Percentiles rank a stretch among this genome's conserved stretches.
Evolutionary conservation across 441 rosid genomes (phyloP).

Genomic region (Populus hybrid): DNA sequence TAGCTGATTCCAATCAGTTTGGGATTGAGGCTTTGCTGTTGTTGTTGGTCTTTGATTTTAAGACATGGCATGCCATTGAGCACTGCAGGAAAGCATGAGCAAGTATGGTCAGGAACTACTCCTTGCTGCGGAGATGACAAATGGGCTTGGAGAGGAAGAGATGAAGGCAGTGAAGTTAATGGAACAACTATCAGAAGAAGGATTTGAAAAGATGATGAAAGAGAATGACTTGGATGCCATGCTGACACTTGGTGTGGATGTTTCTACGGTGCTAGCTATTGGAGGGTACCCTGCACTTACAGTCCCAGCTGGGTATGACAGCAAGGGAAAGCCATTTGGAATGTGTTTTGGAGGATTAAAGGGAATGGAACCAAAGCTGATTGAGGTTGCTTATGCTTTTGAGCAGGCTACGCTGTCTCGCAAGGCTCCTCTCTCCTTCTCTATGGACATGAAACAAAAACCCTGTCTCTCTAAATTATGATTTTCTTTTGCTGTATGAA

Average conservation of each 20-base stretch:
- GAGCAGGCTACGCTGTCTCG: constrained; percentile 62
- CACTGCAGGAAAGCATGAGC: constrained; percentile 43
- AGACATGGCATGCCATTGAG: not conserved
- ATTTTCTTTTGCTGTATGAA: not conserved
- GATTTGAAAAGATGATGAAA: constrained; percentile 48
- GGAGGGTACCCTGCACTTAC: constrained; percentile 66
- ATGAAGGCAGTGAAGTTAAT: constrained; percentile 26
- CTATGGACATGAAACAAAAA: not conserved
- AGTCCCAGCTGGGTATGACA: constrained; percentile 58
- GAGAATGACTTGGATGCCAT: constrained; percentile 42
- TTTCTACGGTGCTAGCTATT: constrained; percentile 43
- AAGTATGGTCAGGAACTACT: constrained; percentile 47
- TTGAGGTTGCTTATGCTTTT: constrained; percentile 63
- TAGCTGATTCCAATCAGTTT: not conserved
- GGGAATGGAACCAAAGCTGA: constrained; percentile 58
- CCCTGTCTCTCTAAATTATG: not conserved
- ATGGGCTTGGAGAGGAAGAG: not conserved
- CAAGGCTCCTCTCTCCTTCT: constrained; percentile 28
- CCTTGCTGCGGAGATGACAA: constrained; percentile 19
- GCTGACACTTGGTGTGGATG: constrained; percentile 25
- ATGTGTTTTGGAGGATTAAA: constrained; percentile 57
- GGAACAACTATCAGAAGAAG: constrained; percentile 35
- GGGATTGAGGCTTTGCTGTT: not conserved
- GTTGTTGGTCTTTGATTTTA: not conserved
- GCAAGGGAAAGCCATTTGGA: constrained; percentile 52